Evolutionary conservation across 1,284 basidiomycete genomes (phyloP).

Genomic region (Trametes versicolor): DNA sequence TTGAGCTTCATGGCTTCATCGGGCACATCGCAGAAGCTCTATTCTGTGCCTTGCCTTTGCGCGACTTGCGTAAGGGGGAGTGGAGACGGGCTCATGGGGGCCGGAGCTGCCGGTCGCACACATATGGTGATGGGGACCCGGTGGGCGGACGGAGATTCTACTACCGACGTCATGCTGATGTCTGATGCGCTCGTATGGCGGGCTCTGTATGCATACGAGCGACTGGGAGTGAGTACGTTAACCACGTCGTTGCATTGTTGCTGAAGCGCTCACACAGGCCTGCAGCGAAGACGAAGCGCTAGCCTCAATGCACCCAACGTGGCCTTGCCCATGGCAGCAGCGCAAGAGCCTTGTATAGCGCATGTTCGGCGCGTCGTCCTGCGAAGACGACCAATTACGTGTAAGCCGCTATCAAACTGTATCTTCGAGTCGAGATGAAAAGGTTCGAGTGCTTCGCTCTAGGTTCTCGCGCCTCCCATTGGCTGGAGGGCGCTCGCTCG

Average conservation of each 20-base stretch:
- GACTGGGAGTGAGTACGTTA: background rate
- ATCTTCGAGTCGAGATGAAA: conserved; percentile 26
- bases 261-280: background rate
- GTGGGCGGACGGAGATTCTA: background rate
- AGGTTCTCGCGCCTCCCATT: conserved; percentile 25
- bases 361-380: conserved; percentile 6
- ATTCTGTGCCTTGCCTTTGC: conserved; percentile 11
- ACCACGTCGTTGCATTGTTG: background rate
- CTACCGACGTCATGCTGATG: conserved; percentile 31
- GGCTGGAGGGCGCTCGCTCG: conserved; percentile 17
- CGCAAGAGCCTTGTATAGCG: background rate
- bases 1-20: conserved; percentile 11
- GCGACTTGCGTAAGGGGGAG: conserved; percentile 26
- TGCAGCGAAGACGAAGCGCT: background rate
- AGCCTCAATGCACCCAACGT: background rate
- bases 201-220: conserved; percentile 6
- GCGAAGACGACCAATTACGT: conserved; percentile 30
- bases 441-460: conserved; percentile 20
- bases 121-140: conserved; percentile 18
- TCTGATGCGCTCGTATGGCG: conserved; percentile 20
- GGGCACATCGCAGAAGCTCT: conserved; percentile 20
- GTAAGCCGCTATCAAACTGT: conserved; percentile 26
- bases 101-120: conserved; percentile 22
- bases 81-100: conserved; percentile 27
- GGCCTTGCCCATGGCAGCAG: background rate